Evolutionary conservation across 2,329 filamentous ascomycete species (phyloP).

Genomic region (Dactylellina sp.): DNA sequence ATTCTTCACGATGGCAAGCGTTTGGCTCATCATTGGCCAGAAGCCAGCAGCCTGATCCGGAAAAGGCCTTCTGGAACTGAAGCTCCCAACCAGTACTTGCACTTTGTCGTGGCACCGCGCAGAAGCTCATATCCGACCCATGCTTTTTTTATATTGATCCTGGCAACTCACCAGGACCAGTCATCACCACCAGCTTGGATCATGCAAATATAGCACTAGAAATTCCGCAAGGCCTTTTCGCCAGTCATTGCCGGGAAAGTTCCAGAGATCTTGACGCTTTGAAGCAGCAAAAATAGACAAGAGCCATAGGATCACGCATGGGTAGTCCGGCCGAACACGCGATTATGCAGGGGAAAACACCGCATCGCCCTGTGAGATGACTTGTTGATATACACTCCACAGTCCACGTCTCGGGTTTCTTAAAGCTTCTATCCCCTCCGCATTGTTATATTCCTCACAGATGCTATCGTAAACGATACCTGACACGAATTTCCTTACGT

Average conservation of each 20-base stretch:
- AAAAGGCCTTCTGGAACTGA: slow-evolving; percentile 33
- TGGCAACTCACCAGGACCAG: slow-evolving; percentile 28
- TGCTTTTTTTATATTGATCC: slow-evolving; percentile 9
- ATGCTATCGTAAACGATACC: slow-evolving; percentile 19
- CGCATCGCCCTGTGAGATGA: slow-evolving; percentile 37
- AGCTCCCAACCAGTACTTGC: slow-evolving; percentile 38
- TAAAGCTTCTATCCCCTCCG: slow-evolving; percentile 50
- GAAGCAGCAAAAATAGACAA: slow-evolving; percentile 52
- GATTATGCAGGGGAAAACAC: slow-evolving; percentile 45
- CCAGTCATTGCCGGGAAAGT: slow-evolving; percentile 15
- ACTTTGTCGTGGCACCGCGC: slow-evolving; percentile 36
- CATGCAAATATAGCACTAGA: slow-evolving; percentile 43
- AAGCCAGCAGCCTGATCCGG: slow-evolving; percentile 6
- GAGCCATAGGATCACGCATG: slow-evolving; percentile 47
- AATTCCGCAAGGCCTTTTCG: slow-evolving; percentile 19
- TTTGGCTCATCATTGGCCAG: slow-evolving; percentile 26
- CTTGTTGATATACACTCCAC: slow-evolving; percentile 44
- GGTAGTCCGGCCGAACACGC: slow-evolving; percentile 33
- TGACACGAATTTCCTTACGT: slow-evolving; percentile 56
- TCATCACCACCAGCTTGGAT: slow-evolving; percentile 13
- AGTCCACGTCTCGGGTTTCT: slow-evolving; percentile 29
- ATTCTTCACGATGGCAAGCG: slow-evolving; percentile 17
- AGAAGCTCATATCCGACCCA: slow-evolving; percentile 22
- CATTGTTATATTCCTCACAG: slow-evolving; percentile 45
- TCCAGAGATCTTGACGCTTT: slow-evolving; percentile 44